Base-by-base conservation (phyloP, 805 yeast species). In the Limtongozyma cylindracea region DNA sequence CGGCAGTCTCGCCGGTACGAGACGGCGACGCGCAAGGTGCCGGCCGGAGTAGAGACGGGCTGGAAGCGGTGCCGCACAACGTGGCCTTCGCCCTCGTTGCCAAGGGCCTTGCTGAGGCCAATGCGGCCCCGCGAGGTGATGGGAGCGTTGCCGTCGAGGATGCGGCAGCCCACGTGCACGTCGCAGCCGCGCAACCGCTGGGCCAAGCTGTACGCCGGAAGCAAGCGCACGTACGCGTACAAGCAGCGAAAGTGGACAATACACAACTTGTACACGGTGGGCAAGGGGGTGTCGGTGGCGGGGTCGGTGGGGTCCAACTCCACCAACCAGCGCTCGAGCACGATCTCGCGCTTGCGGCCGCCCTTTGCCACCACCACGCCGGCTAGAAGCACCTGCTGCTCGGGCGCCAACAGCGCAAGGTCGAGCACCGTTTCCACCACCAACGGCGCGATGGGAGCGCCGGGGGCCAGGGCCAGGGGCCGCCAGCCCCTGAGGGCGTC, bases 321-420 rank as follows among this genome's bases (percentile, higher is more conserved):
- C 16, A 88, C 47, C 12, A 78, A 52, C 98, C 98, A 88, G 27
- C 98, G 56, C 37, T 88, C 98, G 25, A 88, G 46, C 2, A 88
- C 94, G n/a, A 88, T 61, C 41, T 84, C 96, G 10, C 63, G 54
- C 34, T 72, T 72, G 34, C 60, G 63, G 9, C 70, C 71, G 8
- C 45, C 39, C 26, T 55, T 61, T 7, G 70, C 50, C 8, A 67
- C 67, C 7, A 58, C 47, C 59, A n/a, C n/a, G n/a, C n/a, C n/a
- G n/a, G n/a, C n/a, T n/a, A n/a, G n/a, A n/a, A n/a, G n/a, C 71
- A 66, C 9, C 55, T 35, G 29, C 52, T 51, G 12, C 55, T 59
- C 6, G 53, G 52, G 3, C 53, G 55, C 49, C 18, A 74, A 39
- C 16, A 65, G 56, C 15, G 74, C 51, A 11, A 64, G 50, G 29